Conservation (phyloP, 257 asterid species). For the Primulina tabacum region DNA sequence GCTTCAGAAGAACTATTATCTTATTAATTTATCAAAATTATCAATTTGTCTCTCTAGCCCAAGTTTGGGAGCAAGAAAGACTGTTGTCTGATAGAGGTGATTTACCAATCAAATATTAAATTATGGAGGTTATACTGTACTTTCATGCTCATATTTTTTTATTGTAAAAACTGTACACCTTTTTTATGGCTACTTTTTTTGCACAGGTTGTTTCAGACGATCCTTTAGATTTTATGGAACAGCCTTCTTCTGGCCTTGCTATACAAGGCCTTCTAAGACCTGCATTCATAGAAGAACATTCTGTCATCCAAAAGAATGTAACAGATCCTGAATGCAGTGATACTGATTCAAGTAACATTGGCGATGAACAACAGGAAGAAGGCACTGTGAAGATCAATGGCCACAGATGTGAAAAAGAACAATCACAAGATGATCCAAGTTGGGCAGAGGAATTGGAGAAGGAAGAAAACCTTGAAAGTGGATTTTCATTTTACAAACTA, state of each 20-base stretch:
- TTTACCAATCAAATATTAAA: neutral
- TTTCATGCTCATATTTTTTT: neutral
- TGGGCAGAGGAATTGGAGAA: conserved; percentile 73
- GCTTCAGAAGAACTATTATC: neutral
- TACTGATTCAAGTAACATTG: conserved; percentile 30
- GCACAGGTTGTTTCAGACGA: conserved; percentile 72
- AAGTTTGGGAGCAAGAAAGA: neutral
- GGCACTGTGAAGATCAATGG: conserved; percentile 57
- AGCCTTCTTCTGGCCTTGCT: conserved; percentile 88
- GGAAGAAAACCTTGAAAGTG: conserved; percentile 65
- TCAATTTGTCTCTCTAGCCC: neutral
- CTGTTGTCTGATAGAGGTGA: neutral
- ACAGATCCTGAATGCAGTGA: conserved; percentile 44
- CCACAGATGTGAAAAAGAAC: conserved; percentile 49
- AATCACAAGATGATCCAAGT: conserved; percentile 45
- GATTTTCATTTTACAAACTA: conserved; percentile 86
- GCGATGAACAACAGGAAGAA: conserved; percentile 46
- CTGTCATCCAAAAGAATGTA: conserved; percentile 67
- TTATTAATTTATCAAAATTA: conserved; percentile 3
- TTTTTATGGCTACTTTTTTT: conserved; percentile 19
- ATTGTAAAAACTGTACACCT: neutral
- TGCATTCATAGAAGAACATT: conserved; percentile 83
- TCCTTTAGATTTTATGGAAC: conserved; percentile 92
- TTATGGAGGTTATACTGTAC: neutral
- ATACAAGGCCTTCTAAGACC: conserved; percentile 90